Conservation (phyloP, 805 yeast species). For the Hanseniaspora vineae region DNA sequence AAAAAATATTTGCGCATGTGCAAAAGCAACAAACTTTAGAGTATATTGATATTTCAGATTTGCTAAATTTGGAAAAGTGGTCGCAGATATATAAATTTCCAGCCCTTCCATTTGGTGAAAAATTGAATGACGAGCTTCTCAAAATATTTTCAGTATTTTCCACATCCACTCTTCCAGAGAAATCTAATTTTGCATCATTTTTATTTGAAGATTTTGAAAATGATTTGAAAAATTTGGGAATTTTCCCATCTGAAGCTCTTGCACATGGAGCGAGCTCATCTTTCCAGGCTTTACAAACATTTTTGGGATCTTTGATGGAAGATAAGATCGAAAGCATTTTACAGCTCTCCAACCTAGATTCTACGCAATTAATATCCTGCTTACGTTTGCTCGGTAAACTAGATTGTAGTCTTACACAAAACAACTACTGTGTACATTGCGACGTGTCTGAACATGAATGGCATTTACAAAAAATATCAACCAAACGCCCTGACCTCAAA, state of each 20-base stretch:
- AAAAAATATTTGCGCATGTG: background rate
- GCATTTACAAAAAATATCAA: conserved; percentile 10
- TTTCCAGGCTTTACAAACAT: background rate
- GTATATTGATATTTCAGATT: background rate
- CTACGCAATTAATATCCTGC: background rate
- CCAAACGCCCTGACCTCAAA: conserved; percentile 19
- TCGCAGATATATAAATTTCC: background rate
- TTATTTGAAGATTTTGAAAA: background rate
- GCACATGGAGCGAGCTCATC: background rate
- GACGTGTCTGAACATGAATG: conserved; percentile 3
- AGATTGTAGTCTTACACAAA: conserved; percentile 3
- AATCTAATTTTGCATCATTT: background rate
- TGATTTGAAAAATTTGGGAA: background rate
- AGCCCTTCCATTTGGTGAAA: background rate
- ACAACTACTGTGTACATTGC: conserved; percentile 1
- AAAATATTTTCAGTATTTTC: background rate
- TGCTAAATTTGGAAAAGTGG: background rate
- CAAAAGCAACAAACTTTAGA: background rate
- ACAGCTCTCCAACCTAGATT: background rate
- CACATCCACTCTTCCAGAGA: background rate
- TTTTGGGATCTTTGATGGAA: background rate
- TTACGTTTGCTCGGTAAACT: background rate
- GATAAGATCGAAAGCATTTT: background rate
- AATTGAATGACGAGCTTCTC: background rate
- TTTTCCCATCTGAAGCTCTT: background rate